phyloP scores from a whole-genome alignment of 345 rosid species.

The Cardamine chenopodiifolia region DNA sequence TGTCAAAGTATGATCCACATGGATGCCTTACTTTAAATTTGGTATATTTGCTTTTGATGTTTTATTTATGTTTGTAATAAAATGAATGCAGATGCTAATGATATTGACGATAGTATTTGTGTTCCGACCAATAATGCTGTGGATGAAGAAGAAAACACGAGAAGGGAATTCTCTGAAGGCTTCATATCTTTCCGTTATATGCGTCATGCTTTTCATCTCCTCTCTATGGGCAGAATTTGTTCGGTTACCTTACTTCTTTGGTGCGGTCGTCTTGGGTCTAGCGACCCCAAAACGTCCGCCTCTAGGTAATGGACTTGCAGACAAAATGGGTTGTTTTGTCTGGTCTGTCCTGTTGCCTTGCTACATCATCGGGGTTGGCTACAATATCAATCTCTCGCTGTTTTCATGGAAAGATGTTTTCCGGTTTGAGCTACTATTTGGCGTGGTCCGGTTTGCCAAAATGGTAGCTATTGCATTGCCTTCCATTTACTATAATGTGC shows the following conservation, averaged over 20 bases:
- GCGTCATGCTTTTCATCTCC: conserved; percentile 35
- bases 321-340: conserved; percentile 44
- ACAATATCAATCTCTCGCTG: conserved; percentile 24
- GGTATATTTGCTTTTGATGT: neutral
- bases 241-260: conserved; percentile 41
- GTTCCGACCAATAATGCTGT: conserved; percentile 47
- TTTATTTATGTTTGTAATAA: neutral
- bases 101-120: conserved; percentile 26
- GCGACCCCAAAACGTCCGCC: conserved; percentile 46
- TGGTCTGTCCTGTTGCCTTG: conserved; percentile 49
- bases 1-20: neutral
- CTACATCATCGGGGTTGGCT: conserved; percentile 43
- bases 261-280: conserved; percentile 47
- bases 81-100: conserved; percentile 34
- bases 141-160: conserved; percentile 52
- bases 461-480: conserved; percentile 34
- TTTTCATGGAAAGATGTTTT: neutral
- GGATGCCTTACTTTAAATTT: neutral
- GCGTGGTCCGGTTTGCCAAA: conserved; percentile 28
- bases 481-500: conserved; percentile 45
- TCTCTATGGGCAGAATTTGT: conserved; percentile 38
- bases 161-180: conserved; percentile 47
- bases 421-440: conserved; percentile 25
- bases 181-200: conserved; percentile 25
- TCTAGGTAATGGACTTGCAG: conserved; percentile 42